phyloP scores from a whole-genome alignment of 345 rosid species.

The Gossypium ekmanianum region DNA sequence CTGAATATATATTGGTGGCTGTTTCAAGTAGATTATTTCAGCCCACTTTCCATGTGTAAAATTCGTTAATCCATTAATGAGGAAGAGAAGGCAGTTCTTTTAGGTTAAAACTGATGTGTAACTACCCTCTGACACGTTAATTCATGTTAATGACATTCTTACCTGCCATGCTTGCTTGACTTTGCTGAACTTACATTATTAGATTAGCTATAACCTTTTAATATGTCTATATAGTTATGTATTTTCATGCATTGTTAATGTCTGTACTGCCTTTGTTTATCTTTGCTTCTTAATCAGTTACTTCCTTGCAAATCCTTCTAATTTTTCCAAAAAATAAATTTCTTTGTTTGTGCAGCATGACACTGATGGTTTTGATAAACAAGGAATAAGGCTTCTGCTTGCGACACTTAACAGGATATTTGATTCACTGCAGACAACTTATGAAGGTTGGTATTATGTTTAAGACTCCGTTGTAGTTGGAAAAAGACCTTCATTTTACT shows the following conservation, averaged over 20 bases:
- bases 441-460: slow-evolving; percentile 48
- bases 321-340: slow-evolving; percentile 3
- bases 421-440: slow-evolving; percentile 55
- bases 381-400: slow-evolving; percentile 56
- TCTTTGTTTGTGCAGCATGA: slow-evolving; percentile 58
- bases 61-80: not conserved
- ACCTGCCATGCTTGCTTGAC: not conserved
- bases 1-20: not conserved
- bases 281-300: not conserved
- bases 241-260: slow-evolving; percentile 2
- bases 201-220: not conserved
- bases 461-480: not conserved
- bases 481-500: not conserved
- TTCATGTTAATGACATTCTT: too few species aligned
- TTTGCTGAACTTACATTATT: not conserved
- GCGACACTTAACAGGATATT: slow-evolving; percentile 57
- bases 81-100: not conserved
- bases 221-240: not conserved
- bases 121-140: not conserved
- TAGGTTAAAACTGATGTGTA: not conserved
- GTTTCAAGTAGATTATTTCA: not conserved
- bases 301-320: not conserved
- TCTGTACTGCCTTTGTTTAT: not conserved
- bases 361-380: slow-evolving; percentile 41
- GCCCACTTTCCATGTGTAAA: not conserved